Conservation (phyloP, 2,329 filamentous ascomycete genomes). For the Diaporthe velutina region DNA sequence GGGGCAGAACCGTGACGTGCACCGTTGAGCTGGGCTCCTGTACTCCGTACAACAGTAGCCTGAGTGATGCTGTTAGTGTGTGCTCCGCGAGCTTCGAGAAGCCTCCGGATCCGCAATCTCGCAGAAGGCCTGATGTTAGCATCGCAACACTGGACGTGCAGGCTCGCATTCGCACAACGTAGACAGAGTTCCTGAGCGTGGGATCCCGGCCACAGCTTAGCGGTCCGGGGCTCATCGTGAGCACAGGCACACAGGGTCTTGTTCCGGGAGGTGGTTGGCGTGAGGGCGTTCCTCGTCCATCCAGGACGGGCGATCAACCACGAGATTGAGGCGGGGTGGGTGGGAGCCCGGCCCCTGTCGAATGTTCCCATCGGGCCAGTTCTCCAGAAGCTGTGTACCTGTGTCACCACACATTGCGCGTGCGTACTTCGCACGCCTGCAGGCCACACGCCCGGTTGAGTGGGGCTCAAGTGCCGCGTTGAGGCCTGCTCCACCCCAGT, state of each 20-base stretch:
- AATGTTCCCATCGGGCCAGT: neutral
- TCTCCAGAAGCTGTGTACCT: constrained; percentile 1
- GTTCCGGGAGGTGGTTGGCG: neutral
- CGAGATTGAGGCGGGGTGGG: constrained; percentile 26
- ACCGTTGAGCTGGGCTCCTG: constrained; percentile 14
- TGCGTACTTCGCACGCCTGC: neutral
- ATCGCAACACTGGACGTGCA: neutral
- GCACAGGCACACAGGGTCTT: neutral
- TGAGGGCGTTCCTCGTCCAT: constrained; percentile 16
- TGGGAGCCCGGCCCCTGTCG: constrained; percentile 17
- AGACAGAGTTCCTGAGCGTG: neutral
- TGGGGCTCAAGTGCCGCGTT: constrained; percentile 30
- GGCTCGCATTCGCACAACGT: constrained; percentile 23
- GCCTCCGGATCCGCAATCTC: constrained; percentile 18
- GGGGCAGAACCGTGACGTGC: constrained; percentile 15
- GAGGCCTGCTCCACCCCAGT: constrained; percentile 17
- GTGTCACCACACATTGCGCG: neutral
- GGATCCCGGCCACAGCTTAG: constrained; percentile 5
- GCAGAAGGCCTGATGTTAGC: constrained; percentile 7
- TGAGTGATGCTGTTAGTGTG: neutral
- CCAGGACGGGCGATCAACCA: constrained; percentile 18
- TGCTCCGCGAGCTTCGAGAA: constrained; percentile 21
- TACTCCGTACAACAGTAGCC: neutral
- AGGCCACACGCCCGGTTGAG: neutral
- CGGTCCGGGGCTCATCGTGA: neutral